Evolutionary conservation across 768 basidiomycete species (phyloP).

Genomic region (Gloeopeniophorella convolvens): DNA sequence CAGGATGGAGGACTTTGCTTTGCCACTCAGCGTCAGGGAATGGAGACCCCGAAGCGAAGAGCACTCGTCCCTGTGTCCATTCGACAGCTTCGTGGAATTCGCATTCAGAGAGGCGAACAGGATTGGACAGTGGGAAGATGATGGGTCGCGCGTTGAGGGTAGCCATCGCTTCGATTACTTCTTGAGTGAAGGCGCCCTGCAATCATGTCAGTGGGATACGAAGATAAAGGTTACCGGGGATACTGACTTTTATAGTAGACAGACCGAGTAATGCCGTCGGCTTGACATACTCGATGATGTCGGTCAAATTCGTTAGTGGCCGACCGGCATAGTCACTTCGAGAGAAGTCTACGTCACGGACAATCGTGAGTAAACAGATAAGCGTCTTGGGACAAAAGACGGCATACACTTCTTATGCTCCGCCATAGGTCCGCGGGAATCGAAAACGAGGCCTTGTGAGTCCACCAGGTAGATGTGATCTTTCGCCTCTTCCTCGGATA

Average conservation of each 20-base stretch:
- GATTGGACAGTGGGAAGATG: constrained; percentile 91
- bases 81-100: constrained; percentile 70
- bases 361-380: constrained; percentile 1
- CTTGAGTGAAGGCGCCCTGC: constrained; percentile 66
- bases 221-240: background rate
- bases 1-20: constrained; percentile 58
- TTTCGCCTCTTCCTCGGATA: constrained; percentile 72
- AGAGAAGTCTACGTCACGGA: constrained; percentile 58
- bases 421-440: constrained; percentile 63
- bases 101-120: constrained; percentile 74
- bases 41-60: constrained; percentile 87
- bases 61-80: constrained; percentile 64
- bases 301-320: constrained; percentile 65
- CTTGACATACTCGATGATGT: constrained; percentile 74
- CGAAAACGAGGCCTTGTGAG: constrained; percentile 79
- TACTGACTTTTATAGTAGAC: constrained; percentile 64
- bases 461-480: constrained; percentile 77
- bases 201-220: background rate
- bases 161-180: constrained; percentile 71
- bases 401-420: constrained; percentile 76
- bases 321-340: constrained; percentile 73
- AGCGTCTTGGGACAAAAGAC: background rate
- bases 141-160: constrained; percentile 77
- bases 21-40: constrained; percentile 60
- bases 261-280: constrained; percentile 88